A percentile compares a stretch with the other conserved stretches of the same genome.
Conservation (phyloP, 2,329 filamentous ascomycete genomes). For the Aphanoascus verrucosus region DNA sequence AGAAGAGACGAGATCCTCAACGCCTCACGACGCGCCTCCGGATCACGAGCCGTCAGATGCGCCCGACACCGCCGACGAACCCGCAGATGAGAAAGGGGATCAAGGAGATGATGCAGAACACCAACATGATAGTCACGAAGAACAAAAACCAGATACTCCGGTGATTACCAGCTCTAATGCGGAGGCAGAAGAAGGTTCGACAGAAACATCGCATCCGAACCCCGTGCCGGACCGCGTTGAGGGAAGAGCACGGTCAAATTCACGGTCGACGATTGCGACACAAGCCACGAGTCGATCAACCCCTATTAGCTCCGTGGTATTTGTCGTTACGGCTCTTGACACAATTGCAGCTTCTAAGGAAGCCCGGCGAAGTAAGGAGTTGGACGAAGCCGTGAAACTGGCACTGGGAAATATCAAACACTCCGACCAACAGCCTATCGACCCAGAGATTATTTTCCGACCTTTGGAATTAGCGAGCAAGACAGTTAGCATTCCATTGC, state of each 20-base stretch:
- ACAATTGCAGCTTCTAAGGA: slow-evolving; percentile 86
- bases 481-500: slow-evolving; percentile 70
- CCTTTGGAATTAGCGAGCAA: slow-evolving; percentile 84
- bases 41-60: not conserved
- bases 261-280: slow-evolving; percentile 47
- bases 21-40: not conserved
- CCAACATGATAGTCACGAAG: not conserved
- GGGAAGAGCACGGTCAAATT: slow-evolving; percentile 42
- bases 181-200: not conserved
- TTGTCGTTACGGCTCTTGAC: slow-evolving; percentile 87
- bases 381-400: slow-evolving; percentile 69
- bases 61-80: not conserved
- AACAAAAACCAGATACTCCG: not conserved
- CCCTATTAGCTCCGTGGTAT: slow-evolving; percentile 86
- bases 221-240: not conserved
- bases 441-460: slow-evolving; percentile 84
- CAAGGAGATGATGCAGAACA: not conserved
- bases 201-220: not conserved
- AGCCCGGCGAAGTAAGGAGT: slow-evolving; percentile 71
- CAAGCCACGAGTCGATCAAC: slow-evolving; percentile 44
- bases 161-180: not conserved
- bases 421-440: slow-evolving; percentile 67
- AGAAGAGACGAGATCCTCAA: not conserved
- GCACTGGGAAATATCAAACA: slow-evolving; percentile 80
- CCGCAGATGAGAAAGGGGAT: not conserved